Evolutionary conservation across 768 basidiomycete species (phyloP).

Genomic region (Xanthoconium purpureum): DNA sequence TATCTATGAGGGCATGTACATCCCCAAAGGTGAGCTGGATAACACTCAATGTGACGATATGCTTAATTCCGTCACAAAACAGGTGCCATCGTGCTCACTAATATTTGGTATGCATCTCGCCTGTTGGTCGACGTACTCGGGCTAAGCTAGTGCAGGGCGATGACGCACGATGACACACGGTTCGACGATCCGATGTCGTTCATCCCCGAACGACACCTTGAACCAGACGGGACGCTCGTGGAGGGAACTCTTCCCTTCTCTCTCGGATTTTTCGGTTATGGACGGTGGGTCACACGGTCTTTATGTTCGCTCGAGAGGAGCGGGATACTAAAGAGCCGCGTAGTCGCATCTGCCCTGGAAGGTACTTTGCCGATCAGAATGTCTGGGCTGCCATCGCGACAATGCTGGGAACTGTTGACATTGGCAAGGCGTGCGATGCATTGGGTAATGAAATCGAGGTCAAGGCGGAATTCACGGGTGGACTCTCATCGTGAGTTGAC

Average conservation of each 20-base stretch:
- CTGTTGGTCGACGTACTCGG: not conserved
- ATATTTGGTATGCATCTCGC: constrained; percentile 20
- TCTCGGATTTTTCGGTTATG: constrained; percentile 31
- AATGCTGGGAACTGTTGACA: constrained; percentile 27
- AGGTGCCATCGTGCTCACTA: constrained; percentile 25
- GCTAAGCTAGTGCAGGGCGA: constrained; percentile 33
- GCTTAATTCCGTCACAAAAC: not conserved
- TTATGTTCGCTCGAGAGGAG: not conserved
- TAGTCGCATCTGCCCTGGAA: constrained; percentile 35
- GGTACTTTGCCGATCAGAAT: constrained; percentile 30
- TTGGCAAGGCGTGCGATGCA: constrained; percentile 27
- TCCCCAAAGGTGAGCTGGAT: constrained; percentile 24
- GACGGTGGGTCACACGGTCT: constrained; percentile 18
- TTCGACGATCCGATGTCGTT: constrained; percentile 54
- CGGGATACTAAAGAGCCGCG: not conserved
- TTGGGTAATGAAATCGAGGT: constrained; percentile 32
- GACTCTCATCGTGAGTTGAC: constrained; percentile 15
- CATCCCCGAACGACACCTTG: constrained; percentile 55
- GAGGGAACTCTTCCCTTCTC: not conserved
- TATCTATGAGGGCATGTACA: constrained; percentile 30
- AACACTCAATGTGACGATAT: not conserved
- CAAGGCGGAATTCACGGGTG: constrained; percentile 22
- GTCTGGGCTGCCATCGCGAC: constrained; percentile 34
- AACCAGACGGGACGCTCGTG: constrained; percentile 10
- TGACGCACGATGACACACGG: constrained; percentile 46